A percentile compares a stretch with the other conserved stretches of the same genome.
These are phyloP conservation scores for Plasmodium malariae DNA, from an alignment of 169 alveolate species.

Conservation along the genomic window DNA sequence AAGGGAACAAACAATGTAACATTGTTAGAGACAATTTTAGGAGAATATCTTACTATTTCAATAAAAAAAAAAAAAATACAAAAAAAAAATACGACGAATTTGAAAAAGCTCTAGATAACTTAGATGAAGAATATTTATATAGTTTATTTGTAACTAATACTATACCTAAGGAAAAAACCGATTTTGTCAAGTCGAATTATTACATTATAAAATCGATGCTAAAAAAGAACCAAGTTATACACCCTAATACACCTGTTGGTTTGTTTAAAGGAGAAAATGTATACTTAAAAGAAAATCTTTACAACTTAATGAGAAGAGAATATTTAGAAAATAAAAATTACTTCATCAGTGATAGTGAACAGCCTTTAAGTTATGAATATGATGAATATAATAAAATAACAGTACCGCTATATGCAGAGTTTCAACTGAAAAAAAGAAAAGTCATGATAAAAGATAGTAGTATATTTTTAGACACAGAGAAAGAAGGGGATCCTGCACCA, in stretches of 20 bases:
- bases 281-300: constrained; percentile 48
- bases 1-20: constrained; percentile 20
- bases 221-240: constrained; percentile 64
- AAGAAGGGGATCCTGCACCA: not conserved
- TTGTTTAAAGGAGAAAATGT: constrained; percentile 72
- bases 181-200: constrained; percentile 42
- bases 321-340: constrained; percentile 50
- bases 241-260: constrained; percentile 61
- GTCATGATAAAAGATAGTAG: not conserved
- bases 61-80: too few relatives aligned
- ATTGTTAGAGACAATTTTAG: constrained; percentile 21
- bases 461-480: not conserved
- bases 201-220: constrained; percentile 48
- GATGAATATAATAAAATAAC: constrained; percentile 26
- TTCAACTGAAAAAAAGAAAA: constrained; percentile 24
- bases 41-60: constrained; percentile 1
- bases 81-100: constrained; percentile 28
- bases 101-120: constrained; percentile 45
- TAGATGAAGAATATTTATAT: constrained; percentile 62
- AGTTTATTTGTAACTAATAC: constrained; percentile 36
- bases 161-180: constrained; percentile 67
- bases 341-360: constrained; percentile 58
- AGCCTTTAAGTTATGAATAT: constrained; percentile 37
- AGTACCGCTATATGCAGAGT: constrained; percentile 58
- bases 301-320: constrained; percentile 45